A percentile compares a stretch with the other conserved stretches of the same genome.
Conservation (phyloP, 441 rosid species). For the Corymbia calophylla region DNA sequence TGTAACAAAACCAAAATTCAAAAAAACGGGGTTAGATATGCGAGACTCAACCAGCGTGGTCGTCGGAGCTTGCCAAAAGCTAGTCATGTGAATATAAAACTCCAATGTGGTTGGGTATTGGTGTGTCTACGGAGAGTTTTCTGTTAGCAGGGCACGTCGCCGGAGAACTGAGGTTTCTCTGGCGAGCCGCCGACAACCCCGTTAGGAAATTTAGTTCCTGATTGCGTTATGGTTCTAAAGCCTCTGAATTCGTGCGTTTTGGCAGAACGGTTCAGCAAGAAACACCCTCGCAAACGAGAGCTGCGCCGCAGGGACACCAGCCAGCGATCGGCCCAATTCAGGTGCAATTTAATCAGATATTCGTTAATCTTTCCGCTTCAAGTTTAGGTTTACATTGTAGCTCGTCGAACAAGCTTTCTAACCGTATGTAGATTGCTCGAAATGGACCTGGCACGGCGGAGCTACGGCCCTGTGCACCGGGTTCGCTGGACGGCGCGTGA, state of each 20-base stretch:
- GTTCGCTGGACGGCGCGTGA: background rate
- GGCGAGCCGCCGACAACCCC: background rate
- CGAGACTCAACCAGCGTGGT: background rate
- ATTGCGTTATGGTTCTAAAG: background rate
- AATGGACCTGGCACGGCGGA: background rate
- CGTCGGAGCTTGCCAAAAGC: background rate
- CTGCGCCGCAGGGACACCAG: background rate
- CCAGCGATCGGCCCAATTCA: background rate
- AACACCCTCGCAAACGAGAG: background rate
- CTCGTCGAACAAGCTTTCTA: background rate
- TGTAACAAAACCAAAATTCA: too few relatives aligned
- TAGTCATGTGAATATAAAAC: background rate
- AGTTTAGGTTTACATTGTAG: background rate
- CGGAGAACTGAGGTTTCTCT: background rate
- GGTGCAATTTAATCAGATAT: background rate
- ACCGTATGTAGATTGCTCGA: background rate
- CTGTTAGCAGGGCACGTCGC: background rate
- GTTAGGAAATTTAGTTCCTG: background rate
- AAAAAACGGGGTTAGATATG: background rate
- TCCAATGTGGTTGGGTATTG: background rate
- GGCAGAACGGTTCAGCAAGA: background rate
- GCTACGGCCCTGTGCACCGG: background rate
- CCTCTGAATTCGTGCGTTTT: background rate
- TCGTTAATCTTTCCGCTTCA: background rate
- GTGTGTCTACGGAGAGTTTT: background rate